Evolutionary conservation across 257 asterid genomes (phyloP).

Genomic region (Paulownia fortunei): DNA sequence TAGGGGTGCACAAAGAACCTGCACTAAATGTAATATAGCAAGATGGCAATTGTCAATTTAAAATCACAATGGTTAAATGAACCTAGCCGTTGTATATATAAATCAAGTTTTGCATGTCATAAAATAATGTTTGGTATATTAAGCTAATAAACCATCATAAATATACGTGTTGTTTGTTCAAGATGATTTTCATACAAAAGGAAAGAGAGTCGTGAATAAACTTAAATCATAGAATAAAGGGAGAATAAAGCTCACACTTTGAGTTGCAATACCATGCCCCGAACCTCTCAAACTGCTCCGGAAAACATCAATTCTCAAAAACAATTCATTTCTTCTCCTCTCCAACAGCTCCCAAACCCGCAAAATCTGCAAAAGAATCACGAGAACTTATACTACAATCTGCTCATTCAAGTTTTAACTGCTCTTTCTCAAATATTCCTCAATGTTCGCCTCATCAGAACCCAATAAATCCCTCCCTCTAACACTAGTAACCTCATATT

Average conservation of each 20-base stretch:
- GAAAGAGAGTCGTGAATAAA: not conserved
- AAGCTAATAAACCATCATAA: not conserved
- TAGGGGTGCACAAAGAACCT: not conserved
- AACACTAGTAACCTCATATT: slow-evolving; percentile 43
- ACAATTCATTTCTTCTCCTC: slow-evolving; percentile 8
- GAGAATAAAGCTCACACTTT: slow-evolving; percentile 30
- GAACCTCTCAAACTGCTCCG: not conserved
- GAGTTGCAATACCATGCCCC: slow-evolving; percentile 17
- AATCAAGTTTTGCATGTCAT: not conserved
- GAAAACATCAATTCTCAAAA: slow-evolving; percentile 12
- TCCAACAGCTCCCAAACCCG: slow-evolving; percentile 20
- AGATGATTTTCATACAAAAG: too few species aligned
- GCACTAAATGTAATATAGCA: slow-evolving; percentile 8
- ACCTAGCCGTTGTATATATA: not conserved
- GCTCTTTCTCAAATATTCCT: slow-evolving; percentile 43
- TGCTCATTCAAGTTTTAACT: not conserved
- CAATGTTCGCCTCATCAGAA: slow-evolving; percentile 37
- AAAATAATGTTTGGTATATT: not conserved
- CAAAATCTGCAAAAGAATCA: not conserved
- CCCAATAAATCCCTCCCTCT: slow-evolving; percentile 71
- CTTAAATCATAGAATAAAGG: slow-evolving; percentile 13
- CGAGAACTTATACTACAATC: not conserved
- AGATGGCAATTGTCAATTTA: not conserved
- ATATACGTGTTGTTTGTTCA: not conserved
- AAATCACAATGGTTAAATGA: not conserved